Evolutionary conservation across 2,329 filamentous ascomycete genomes (phyloP).

Genomic region (Claviceps spartinae): DNA sequence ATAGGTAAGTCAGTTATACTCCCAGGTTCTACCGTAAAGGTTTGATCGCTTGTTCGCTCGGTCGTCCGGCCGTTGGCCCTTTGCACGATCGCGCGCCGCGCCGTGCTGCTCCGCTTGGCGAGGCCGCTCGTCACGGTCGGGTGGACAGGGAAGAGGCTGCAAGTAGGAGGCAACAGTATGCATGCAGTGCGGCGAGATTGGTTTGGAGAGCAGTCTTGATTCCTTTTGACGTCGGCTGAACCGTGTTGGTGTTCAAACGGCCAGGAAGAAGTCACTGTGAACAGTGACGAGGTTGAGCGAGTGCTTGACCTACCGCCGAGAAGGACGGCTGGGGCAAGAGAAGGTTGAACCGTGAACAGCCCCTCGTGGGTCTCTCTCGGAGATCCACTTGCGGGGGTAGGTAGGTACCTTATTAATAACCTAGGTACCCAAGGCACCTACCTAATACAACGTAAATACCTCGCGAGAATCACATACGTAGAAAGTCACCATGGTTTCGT

Average conservation of each 20-base stretch:
- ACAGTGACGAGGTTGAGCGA: neutral
- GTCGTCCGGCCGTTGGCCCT: neutral
- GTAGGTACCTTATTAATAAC: neutral
- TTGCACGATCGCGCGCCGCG: neutral
- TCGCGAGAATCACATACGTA: no score
- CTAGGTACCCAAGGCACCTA: neutral
- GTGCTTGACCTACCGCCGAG: neutral
- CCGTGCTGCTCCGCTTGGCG: neutral
- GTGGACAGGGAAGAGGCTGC: neutral
- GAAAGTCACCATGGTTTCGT: no score
- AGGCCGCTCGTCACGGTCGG: neutral
- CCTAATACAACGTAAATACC: no score
- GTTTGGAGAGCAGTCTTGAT: neutral
- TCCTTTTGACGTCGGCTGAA: neutral
- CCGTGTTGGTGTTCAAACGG: neutral
- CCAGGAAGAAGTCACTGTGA: neutral
- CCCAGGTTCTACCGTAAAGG: neutral
- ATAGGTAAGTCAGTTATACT: neutral
- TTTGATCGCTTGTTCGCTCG: neutral
- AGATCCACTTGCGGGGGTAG: neutral
- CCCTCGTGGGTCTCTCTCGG: neutral
- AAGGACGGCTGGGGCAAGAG: neutral
- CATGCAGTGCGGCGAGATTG: neutral
- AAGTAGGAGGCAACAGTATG: neutral
- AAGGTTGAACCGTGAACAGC: neutral